phyloP scores from a whole-genome alignment of 2,329 filamentous ascomycete genomes.

The Aurifilum marmelostoma region DNA sequence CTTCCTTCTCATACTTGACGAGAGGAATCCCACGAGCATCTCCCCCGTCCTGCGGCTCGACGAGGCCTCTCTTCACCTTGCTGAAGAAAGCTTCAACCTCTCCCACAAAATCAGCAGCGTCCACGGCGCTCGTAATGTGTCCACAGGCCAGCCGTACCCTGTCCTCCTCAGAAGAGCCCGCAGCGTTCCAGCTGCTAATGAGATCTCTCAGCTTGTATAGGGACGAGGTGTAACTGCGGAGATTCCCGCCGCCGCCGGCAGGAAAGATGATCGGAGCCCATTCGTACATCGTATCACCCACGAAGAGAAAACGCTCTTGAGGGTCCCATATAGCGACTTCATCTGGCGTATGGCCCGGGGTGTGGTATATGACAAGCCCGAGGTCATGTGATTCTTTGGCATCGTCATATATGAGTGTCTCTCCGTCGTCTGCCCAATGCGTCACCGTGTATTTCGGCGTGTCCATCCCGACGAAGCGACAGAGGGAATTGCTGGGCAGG shows the following conservation, averaged over 20 bases:
- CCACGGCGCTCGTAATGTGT: conserved; percentile 14
- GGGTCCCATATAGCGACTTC: conserved; percentile 49
- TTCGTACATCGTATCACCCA: conserved; percentile 52
- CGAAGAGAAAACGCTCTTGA: conserved; percentile 46
- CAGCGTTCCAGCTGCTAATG: conserved; percentile 27
- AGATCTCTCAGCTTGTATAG: conserved; percentile 26
- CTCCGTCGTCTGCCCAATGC: conserved; percentile 44
- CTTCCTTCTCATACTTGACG: conserved; percentile 20
- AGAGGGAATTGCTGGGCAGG: conserved; percentile 45
- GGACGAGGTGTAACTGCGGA: conserved; percentile 29
- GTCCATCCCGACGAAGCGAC: conserved; percentile 40
- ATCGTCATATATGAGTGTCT: conserved; percentile 35
- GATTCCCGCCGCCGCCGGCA: conserved; percentile 22
- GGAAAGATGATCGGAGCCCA: conserved; percentile 34
- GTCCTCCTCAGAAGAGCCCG: background rate
- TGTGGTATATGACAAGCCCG: conserved; percentile 47
- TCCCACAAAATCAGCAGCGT: conserved; percentile 13
- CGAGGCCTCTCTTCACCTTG: conserved; percentile 16
- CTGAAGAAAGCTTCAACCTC: conserved; percentile 17
- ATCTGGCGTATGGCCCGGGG: conserved; percentile 52
- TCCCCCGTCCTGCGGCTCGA: conserved; percentile 13
- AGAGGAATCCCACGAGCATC: conserved; percentile 18
- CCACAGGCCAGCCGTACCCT: conserved; percentile 21
- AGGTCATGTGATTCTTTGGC: conserved; percentile 33
- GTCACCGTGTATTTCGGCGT: conserved; percentile 46